These are phyloP conservation scores for Endogone sp. DNA, from an alignment of 192 early-diverging fungal species.

Conservation along the genomic window DNA sequence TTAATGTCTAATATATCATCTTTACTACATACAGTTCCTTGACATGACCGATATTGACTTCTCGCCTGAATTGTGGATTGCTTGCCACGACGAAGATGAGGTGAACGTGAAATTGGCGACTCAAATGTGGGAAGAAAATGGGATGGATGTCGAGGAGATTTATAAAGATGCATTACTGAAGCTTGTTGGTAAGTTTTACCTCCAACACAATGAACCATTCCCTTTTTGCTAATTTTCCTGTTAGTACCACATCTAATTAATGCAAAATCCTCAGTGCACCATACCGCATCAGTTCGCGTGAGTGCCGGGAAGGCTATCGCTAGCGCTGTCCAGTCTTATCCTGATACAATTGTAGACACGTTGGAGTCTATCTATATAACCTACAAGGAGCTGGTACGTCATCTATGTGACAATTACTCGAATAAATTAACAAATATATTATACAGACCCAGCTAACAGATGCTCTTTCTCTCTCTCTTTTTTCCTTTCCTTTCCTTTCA, in stretches of 20 bases:
- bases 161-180: slow-evolving; percentile 39
- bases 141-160: slow-evolving; percentile 45
- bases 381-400: slow-evolving; percentile 47
- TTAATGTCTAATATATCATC: too few species aligned
- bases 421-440: too few species aligned
- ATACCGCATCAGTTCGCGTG: slow-evolving; percentile 51
- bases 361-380: slow-evolving; percentile 53
- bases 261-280: slow-evolving; percentile 44
- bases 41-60: slow-evolving; percentile 56
- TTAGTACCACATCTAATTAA: too few species aligned
- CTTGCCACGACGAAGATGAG: slow-evolving; percentile 60
- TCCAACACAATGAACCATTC: too few species aligned
- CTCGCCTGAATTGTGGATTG: slow-evolving; percentile 67
- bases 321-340: slow-evolving; percentile 53
- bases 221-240: too few species aligned
- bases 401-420: too few species aligned
- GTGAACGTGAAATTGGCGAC: slow-evolving; percentile 52
- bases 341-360: slow-evolving; percentile 44
- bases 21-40: slow-evolving; percentile 12
- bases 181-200: slow-evolving; percentile 24
- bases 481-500: too few species aligned
- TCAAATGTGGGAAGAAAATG: slow-evolving; percentile 62
- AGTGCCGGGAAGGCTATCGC: slow-evolving; percentile 62
- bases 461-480: too few species aligned
- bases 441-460: too few species aligned